Evolutionary conservation across 2,329 filamentous ascomycete genomes (phyloP).

Genomic region (Aspergillus pseudonomiae): DNA sequence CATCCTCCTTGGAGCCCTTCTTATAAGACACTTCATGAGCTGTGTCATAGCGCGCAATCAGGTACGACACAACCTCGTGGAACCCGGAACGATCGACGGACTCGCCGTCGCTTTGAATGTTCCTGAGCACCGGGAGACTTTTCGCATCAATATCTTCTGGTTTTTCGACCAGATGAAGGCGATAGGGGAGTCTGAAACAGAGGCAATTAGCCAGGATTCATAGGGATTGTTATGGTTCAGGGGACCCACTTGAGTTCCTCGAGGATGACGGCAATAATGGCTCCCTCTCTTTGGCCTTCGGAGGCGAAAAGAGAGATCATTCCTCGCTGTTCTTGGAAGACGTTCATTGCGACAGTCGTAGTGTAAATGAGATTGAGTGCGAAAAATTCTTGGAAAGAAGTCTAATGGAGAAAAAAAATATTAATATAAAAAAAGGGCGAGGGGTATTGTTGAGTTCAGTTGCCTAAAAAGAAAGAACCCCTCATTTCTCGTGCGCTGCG

Average conservation of each 20-base stretch:
- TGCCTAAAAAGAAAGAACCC: not conserved
- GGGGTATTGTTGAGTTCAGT: not conserved
- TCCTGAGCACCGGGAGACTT: slow-evolving; percentile 6
- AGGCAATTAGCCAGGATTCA: not conserved
- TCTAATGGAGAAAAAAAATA: not conserved
- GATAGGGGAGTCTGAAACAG: slow-evolving; percentile 7
- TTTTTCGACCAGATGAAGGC: slow-evolving; percentile 2
- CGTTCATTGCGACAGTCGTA: slow-evolving; percentile 9
- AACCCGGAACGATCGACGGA: not conserved
- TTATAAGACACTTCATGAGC: slow-evolving; percentile 6
- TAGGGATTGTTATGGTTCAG: not conserved
- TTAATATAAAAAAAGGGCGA: not conserved
- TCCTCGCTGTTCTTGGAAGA: slow-evolving; percentile 12
- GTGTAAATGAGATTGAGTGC: not conserved
- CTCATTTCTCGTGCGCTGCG: not conserved
- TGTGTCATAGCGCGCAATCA: slow-evolving; percentile 10
- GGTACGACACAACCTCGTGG: slow-evolving; percentile 1
- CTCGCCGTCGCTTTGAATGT: slow-evolving; percentile 6
- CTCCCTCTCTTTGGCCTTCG: slow-evolving; percentile 4
- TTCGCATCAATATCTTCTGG: slow-evolving; percentile 3
- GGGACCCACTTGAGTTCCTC: slow-evolving; percentile 9
- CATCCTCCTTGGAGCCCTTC: slow-evolving; percentile 1
- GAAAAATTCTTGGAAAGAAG: not conserved
- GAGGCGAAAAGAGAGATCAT: slow-evolving; percentile 11
- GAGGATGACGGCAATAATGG: slow-evolving; percentile 10